Evolutionary conservation across 73 alveolate species (phyloP).

Genomic region (Stentor coeruleus): DNA sequence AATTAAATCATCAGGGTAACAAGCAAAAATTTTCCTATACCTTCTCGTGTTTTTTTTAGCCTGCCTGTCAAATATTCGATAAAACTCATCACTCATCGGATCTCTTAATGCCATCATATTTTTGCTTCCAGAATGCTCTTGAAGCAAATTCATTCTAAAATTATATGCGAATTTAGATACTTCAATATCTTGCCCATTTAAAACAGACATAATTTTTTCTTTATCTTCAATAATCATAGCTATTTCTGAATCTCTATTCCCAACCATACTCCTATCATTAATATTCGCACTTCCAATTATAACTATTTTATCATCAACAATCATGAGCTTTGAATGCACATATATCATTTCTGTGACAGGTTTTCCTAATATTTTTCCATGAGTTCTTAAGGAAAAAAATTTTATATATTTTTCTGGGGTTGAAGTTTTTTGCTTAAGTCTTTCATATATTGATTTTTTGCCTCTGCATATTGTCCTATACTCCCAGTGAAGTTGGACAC

Average conservation of each 20-base stretch:
- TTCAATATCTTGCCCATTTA: constrained; percentile 33
- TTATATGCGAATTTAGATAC: constrained; percentile 47
- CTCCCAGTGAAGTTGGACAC: constrained; percentile 64
- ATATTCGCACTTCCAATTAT: constrained; percentile 96
- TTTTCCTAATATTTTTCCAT: constrained; percentile 44
- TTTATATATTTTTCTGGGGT: constrained; percentile 78
- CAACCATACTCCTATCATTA: constrained; percentile 96
- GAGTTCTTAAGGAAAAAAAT: constrained; percentile 84
- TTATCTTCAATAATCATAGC: constrained; percentile 58
- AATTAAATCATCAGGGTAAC: constrained; percentile 92
- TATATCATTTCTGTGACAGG: constrained; percentile 92
- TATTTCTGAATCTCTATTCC: constrained; percentile 95
- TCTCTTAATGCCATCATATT: constrained; percentile 52
- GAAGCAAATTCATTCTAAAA: constrained; percentile 56
- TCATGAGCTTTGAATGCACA: constrained; percentile 89
- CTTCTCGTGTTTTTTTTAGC: constrained; percentile 65
- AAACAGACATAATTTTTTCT: constrained; percentile 9
- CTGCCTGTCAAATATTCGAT: constrained; percentile 40
- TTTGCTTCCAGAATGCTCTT: constrained; percentile 87
- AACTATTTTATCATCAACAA: constrained; percentile 87
- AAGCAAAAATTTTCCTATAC: constrained; percentile 70
- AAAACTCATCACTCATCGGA: constrained; percentile 63
- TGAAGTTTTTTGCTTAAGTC: constrained; percentile 47
- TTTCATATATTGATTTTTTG: constrained; percentile 56
- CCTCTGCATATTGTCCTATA: constrained; percentile 59